phyloP scores from a whole-genome alignment of 2,329 filamentous ascomycete species.

The Neoascochyta sp. region DNA sequence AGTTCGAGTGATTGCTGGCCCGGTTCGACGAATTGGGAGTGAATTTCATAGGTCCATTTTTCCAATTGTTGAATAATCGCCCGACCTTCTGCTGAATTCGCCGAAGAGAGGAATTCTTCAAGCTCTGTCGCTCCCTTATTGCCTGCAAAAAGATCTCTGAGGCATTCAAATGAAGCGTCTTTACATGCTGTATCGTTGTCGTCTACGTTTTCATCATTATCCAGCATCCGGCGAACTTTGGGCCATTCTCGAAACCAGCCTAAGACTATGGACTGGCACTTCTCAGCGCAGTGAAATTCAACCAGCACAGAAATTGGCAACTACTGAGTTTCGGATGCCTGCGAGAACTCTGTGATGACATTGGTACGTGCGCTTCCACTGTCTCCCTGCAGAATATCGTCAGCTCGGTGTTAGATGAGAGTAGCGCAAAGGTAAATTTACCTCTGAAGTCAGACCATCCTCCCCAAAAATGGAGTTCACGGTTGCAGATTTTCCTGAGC shows the following conservation, averaged over 20 bases:
- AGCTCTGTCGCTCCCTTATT: conserved; percentile 1
- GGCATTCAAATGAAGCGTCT: conserved; percentile 3
- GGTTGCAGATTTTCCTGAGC: conserved; percentile 15
- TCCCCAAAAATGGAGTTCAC: conserved; percentile 15
- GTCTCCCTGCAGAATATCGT: conserved; percentile 5
- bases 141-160: conserved; percentile 5
- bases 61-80: conserved; percentile 4
- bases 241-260: conserved; percentile 4
- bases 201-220: conserved; percentile 4
- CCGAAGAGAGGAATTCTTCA: conserved; percentile 9
- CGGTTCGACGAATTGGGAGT: conserved; percentile 1
- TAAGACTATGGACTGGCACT: conserved; percentile 6
- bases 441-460: conserved; percentile 8
- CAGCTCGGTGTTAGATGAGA: not conserved
- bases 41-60: conserved; percentile 12
- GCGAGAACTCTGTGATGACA: conserved; percentile 11
- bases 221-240: conserved; percentile 1
- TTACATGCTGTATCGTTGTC: conserved; percentile 4
- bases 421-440: not conserved
- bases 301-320: conserved; percentile 10
- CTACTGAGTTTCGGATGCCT: conserved; percentile 2
- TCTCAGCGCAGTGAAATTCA: conserved; percentile 7
- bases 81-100: conserved; percentile 2
- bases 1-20: conserved; percentile 3
- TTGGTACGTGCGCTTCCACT: conserved; percentile 7